Conservation (phyloP, 1,284 basidiomycete species). For the Cutaneotrichosporon cavernicola region DNA sequence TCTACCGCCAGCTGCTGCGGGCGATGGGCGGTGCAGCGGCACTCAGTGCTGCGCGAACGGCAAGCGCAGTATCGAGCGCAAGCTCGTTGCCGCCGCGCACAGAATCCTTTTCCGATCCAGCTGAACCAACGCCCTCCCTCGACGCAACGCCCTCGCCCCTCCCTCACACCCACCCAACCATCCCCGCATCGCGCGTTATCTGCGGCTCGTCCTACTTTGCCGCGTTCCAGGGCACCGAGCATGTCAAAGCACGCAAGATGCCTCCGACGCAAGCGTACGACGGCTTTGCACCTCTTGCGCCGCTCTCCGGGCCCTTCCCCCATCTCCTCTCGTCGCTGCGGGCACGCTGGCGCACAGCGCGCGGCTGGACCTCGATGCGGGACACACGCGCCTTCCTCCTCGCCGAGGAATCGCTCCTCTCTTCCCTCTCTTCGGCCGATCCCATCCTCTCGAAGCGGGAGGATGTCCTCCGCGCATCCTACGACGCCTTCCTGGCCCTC, state of each 20-base stretch:
- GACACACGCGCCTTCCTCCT: conserved; percentile 27
- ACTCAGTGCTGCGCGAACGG: not conserved
- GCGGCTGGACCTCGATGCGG: conserved; percentile 23
- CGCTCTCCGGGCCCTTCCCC: conserved; percentile 1
- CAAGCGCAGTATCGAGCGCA: not conserved
- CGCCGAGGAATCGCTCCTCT: conserved; percentile 31
- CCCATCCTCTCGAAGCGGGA: not conserved
- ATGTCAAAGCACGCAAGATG: not conserved
- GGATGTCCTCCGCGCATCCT: not conserved
- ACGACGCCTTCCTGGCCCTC: conserved; percentile 46
- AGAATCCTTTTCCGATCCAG: not conserved
- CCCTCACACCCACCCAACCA: not conserved
- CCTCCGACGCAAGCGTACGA: not conserved
- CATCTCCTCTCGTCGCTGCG: conserved; percentile 21
- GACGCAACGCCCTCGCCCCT: not conserved
- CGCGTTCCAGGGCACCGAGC: conserved; percentile 12
- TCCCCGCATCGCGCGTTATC: not conserved
- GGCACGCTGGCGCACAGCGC: conserved; percentile 28
- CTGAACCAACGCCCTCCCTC: no score
- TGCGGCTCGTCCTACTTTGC: conserved; percentile 5
- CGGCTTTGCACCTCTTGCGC: conserved; percentile 2
- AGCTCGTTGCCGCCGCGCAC: not conserved
- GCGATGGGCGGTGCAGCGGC: conserved; percentile 27
- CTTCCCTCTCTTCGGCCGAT: not conserved
- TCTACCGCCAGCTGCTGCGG: conserved; percentile 69